Percentiles rank a stretch among this genome's conserved stretches.
phyloP scores from a whole-genome alignment of 2,329 filamentous ascomycete genomes.

The Lasiodiplodia sp. region DNA sequence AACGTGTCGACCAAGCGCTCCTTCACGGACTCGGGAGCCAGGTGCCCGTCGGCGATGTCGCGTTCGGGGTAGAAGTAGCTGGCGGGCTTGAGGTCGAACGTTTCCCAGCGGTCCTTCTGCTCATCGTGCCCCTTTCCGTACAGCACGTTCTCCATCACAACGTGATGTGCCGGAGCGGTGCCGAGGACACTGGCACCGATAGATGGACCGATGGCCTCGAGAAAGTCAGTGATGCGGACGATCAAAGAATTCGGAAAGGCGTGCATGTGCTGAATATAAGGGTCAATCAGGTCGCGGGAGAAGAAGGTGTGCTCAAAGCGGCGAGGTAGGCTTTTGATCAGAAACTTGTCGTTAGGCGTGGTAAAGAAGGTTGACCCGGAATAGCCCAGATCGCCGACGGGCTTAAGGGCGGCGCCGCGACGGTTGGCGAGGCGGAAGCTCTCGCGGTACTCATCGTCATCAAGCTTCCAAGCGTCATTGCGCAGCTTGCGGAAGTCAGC shows the following conservation, averaged over 20 bases:
- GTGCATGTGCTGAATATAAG: slow-evolving; percentile 71
- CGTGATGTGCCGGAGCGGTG: slow-evolving; percentile 72
- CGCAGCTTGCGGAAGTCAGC: slow-evolving; percentile 61
- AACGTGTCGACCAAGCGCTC: slow-evolving; percentile 72
- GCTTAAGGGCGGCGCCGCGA: slow-evolving; percentile 54
- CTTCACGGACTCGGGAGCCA: slow-evolving; percentile 71
- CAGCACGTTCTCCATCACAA: slow-evolving; percentile 80
- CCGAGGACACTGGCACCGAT: slow-evolving; percentile 69
- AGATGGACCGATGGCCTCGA: slow-evolving; percentile 63
- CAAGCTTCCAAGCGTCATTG: slow-evolving; percentile 60
- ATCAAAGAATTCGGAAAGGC: slow-evolving; percentile 67
- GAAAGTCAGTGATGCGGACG: slow-evolving; percentile 75
- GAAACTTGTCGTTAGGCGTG: slow-evolving; percentile 69
- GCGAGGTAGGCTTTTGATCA: slow-evolving; percentile 75
- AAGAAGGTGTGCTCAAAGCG: slow-evolving; percentile 76
- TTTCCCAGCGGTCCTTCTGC: slow-evolving; percentile 65
- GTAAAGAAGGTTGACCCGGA: slow-evolving; percentile 79
- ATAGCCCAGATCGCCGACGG: slow-evolving; percentile 75
- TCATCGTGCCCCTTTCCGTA: slow-evolving; percentile 62
- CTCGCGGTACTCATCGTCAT: slow-evolving; percentile 61
- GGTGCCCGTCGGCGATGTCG: slow-evolving; percentile 69
- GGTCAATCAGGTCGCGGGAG: slow-evolving; percentile 68
- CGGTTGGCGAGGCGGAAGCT: slow-evolving; percentile 57
- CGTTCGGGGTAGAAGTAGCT: slow-evolving; percentile 80
- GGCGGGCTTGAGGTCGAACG: slow-evolving; percentile 76